These are phyloP conservation scores for Cryptococcus wingfieldii DNA, from an alignment of 1,284 basidiomycete species.

Conservation along the genomic window DNA sequence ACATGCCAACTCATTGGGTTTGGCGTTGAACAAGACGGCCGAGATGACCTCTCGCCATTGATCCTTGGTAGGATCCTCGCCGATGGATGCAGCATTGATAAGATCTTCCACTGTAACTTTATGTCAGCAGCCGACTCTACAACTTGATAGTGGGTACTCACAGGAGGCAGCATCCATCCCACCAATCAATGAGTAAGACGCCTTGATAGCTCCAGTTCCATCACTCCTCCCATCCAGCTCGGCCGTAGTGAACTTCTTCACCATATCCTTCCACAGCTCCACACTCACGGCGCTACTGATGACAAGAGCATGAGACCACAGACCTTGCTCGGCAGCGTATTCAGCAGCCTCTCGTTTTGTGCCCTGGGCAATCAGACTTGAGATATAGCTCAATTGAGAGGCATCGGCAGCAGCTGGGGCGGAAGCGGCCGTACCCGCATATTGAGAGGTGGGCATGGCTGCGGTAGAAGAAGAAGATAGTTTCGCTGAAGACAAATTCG, in stretches of 20 bases:
- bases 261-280: slow-evolving; percentile 87
- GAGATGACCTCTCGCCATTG: slow-evolving; percentile 80
- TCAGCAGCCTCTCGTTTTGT: slow-evolving; percentile 82
- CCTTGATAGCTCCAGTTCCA: slow-evolving; percentile 53
- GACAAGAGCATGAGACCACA: slow-evolving; percentile 96
- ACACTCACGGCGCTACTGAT: slow-evolving; percentile 91
- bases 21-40: slow-evolving; percentile 76
- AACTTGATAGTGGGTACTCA: slow-evolving; percentile 44
- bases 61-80: slow-evolving; percentile 47
- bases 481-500: slow-evolving; percentile 6
- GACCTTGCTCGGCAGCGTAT: slow-evolving; percentile 76
- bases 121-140: neutral
- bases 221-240: slow-evolving; percentile 58
- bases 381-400: slow-evolving; percentile 64
- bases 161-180: slow-evolving; percentile 65
- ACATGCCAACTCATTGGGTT: slow-evolving; percentile 58
- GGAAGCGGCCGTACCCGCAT: slow-evolving; percentile 8
- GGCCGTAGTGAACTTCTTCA: slow-evolving; percentile 74
- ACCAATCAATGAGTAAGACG: slow-evolving; percentile 80
- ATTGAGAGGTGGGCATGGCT: slow-evolving; percentile 18
- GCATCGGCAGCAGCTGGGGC: slow-evolving; percentile 52
- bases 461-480: slow-evolving; percentile 7
- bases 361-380: slow-evolving; percentile 72
- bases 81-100: slow-evolving; percentile 30
- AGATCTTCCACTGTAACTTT: slow-evolving; percentile 31